Conservation (phyloP, 2,329 filamentous ascomycete species). For the Ceratocystis lukuohia region DNA sequence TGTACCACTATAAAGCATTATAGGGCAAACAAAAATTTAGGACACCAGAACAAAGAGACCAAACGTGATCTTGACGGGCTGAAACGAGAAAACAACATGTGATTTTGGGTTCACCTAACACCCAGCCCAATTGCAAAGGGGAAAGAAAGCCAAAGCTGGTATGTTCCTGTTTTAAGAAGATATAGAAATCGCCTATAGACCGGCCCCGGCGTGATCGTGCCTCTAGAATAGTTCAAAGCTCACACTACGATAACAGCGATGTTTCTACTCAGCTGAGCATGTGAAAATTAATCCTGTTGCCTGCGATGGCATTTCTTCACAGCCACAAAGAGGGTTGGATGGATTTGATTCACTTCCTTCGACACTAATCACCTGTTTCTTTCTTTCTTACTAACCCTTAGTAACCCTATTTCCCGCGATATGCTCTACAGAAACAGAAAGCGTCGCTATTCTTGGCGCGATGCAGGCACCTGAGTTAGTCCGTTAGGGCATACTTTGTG, state of each 20-base stretch:
- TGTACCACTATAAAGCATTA: too few species aligned
- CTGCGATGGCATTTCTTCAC: not conserved
- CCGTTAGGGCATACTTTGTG: slow-evolving; percentile 28
- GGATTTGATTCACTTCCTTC: not conserved
- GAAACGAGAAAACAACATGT: not conserved
- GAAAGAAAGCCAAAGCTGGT: not conserved
- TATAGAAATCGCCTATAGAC: not conserved
- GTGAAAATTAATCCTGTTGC: not conserved
- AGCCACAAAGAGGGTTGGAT: not conserved
- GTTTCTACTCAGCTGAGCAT: not conserved
- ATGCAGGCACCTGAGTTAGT: slow-evolving; percentile 24
- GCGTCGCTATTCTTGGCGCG: not conserved
- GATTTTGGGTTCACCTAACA: not conserved
- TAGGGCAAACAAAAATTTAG: not conserved
- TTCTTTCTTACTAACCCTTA: not conserved
- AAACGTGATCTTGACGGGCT: not conserved
- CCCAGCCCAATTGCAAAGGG: not conserved
- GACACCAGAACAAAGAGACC: not conserved
- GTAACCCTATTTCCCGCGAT: not conserved
- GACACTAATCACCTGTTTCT: not conserved
- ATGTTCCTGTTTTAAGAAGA: not conserved
- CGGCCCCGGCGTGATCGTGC: too few species aligned
- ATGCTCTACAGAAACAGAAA: not conserved
- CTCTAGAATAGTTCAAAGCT: too few species aligned
- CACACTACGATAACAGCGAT: too few species aligned